Conservation (phyloP, 148 eudicot species). For the Rheum nobile region DNA sequence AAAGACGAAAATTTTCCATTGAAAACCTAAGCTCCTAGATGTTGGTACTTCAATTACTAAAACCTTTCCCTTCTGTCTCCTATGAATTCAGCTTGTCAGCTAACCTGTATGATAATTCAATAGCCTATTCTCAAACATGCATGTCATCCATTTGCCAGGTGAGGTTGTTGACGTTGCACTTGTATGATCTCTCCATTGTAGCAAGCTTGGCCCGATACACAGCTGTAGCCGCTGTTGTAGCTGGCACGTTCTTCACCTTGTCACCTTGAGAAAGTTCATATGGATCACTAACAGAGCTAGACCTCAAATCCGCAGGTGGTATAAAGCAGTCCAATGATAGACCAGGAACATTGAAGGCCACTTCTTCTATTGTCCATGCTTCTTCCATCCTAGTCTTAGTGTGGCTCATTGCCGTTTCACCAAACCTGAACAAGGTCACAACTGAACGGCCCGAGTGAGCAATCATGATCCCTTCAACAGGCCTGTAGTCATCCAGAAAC, state of each 20-base stretch:
- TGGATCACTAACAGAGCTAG: slow-evolving; percentile 40
- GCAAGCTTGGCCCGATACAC: slow-evolving; percentile 70
- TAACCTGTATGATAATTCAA: slow-evolving; percentile 16
- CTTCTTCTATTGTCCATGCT: slow-evolving; percentile 71
- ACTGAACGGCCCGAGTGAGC: slow-evolving; percentile 92
- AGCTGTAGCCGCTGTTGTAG: slow-evolving; percentile 28
- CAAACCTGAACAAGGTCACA: slow-evolving; percentile 85
- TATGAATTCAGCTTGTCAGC: slow-evolving; percentile 22
- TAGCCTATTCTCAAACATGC: slow-evolving; percentile 19
- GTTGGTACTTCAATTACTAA: slow-evolving; percentile 7
- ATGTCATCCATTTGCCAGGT: slow-evolving; percentile 48
- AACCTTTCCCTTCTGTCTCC: slow-evolving; percentile 3
- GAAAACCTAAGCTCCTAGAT: slow-evolving; percentile 10
- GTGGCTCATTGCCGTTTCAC: slow-evolving; percentile 79
- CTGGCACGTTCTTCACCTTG: slow-evolving; percentile 40
- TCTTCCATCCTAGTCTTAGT: slow-evolving; percentile 73
- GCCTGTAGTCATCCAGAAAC: slow-evolving; percentile 62
- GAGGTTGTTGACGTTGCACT: slow-evolving; percentile 29
- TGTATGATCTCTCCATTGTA: slow-evolving; percentile 35
- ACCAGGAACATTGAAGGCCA: slow-evolving; percentile 71
- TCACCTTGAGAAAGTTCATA: slow-evolving; percentile 54
- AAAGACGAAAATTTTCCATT: neutral
- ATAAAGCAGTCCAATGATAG: slow-evolving; percentile 79
- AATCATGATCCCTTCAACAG: slow-evolving; percentile 89
- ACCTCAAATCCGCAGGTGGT: slow-evolving; percentile 78